Percentiles rank a stretch among this genome's conserved stretches.
Conservation (phyloP, 2,329 filamentous ascomycete genomes). For the Cladosporium oxysporum region DNA sequence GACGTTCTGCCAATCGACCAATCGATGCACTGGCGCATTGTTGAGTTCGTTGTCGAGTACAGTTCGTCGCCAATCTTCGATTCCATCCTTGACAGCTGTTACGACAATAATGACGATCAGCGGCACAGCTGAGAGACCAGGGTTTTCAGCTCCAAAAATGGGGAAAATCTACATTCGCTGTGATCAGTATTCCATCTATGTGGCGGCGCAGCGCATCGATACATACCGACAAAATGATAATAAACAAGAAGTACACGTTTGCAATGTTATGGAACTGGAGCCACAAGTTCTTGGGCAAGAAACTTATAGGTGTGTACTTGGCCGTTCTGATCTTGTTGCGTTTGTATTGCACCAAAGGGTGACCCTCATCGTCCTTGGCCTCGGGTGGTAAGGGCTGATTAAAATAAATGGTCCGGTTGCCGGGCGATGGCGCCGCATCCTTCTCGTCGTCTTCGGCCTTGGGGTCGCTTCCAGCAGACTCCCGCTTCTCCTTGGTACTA, state of each 20-base stretch:
- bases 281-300: slow-evolving; percentile 94
- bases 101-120: slow-evolving; percentile 88
- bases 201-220: slow-evolving; percentile 9
- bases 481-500: slow-evolving; percentile 43
- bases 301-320: slow-evolving; percentile 94
- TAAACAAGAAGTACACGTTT: slow-evolving; percentile 97
- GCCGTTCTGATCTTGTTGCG: slow-evolving; percentile 97
- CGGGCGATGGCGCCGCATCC: slow-evolving; percentile 39
- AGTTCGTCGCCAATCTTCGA: slow-evolving; percentile 93
- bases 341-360: slow-evolving; percentile 68
- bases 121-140: slow-evolving; percentile 84
- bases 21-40: slow-evolving; percentile 89
- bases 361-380: slow-evolving; percentile 78
- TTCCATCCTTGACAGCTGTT: slow-evolving; percentile 89
- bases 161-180: slow-evolving; percentile 72
- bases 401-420: slow-evolving; percentile 72
- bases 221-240: slow-evolving; percentile 91
- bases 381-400: slow-evolving; percentile 77
- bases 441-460: slow-evolving; percentile 42
- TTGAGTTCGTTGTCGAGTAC: slow-evolving; percentile 91
- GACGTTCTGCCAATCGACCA: slow-evolving; percentile 88
- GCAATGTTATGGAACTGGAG: slow-evolving; percentile 98
- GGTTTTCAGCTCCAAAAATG: slow-evolving; percentile 91
- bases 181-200: slow-evolving; percentile 23
- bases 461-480: slow-evolving; percentile 30